These are phyloP conservation scores for Xylaria sp. DNA, from an alignment of 2,329 filamentous ascomycete genomes.

Conservation along the genomic window DNA sequence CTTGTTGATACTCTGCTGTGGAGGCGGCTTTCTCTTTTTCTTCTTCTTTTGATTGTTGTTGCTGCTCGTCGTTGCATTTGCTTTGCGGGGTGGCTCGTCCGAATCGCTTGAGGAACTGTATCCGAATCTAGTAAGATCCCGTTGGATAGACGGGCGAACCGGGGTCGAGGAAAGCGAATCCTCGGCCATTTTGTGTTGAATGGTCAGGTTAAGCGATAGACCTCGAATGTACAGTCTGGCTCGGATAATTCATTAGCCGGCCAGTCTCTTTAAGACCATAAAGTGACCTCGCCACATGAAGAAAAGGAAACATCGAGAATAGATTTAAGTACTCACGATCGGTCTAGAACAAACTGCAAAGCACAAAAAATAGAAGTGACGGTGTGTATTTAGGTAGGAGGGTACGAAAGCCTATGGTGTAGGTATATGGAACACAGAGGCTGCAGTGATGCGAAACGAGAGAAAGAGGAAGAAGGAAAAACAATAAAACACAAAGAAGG, in stretches of 20 bases:
- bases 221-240: neutral
- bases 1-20: slow-evolving; percentile 73
- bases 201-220: neutral
- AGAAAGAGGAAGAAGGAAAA: slow-evolving; percentile 9
- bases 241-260: slow-evolving; percentile 10
- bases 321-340: slow-evolving; percentile 7
- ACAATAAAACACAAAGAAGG: slow-evolving; percentile 11
- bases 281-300: neutral
- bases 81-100: slow-evolving; percentile 55
- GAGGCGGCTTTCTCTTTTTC: slow-evolving; percentile 66
- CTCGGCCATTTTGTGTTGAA: slow-evolving; percentile 25
- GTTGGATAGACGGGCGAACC: slow-evolving; percentile 34
- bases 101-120: slow-evolving; percentile 63
- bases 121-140: slow-evolving; percentile 50
- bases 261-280: neutral
- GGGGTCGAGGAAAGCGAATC: slow-evolving; percentile 20
- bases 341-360: neutral
- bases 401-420: slow-evolving; percentile 1
- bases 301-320: neutral
- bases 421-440: neutral
- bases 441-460: neutral
- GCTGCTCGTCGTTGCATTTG: slow-evolving; percentile 44
- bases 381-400: neutral
- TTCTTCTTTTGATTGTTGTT: slow-evolving; percentile 63
- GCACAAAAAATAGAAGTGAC: neutral